Evolutionary conservation across 306 rosid genomes (phyloP).

Genomic region (Lagenaria siceraria): DNA sequence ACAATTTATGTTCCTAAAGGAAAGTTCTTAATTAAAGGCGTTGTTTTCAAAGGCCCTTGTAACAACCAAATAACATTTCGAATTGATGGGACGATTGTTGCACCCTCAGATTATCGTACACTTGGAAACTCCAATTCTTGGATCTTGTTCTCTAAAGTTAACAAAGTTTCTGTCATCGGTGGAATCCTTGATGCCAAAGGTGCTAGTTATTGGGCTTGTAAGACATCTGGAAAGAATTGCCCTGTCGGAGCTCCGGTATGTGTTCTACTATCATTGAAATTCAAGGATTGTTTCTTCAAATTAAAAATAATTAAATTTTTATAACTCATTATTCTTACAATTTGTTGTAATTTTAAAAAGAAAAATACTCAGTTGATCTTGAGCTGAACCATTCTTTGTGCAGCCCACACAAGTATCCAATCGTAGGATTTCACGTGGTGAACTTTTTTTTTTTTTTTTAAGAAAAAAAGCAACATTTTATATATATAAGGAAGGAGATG

Average conservation of each 20-base stretch:
- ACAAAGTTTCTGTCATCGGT: slow-evolving; percentile 22
- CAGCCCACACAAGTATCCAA: no score
- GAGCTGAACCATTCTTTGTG: no score
- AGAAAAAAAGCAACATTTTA: no score
- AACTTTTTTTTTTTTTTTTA: no score
- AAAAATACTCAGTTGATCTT: no score
- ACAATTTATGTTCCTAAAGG: slow-evolving; percentile 46
- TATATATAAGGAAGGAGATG: no score
- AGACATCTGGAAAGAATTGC: slow-evolving; percentile 30
- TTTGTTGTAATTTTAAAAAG: no score
- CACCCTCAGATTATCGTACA: slow-evolving; percentile 5
- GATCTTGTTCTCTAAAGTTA: slow-evolving; percentile 39
- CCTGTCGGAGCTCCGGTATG: slow-evolving; percentile 48
- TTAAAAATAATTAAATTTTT: no score
- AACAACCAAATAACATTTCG: slow-evolving; percentile 20
- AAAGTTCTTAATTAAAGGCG: slow-evolving; percentile 29
- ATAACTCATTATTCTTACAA: no score
- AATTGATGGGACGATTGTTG: slow-evolving; percentile 42
- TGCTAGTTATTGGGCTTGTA: neutral
- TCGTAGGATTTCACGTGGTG: no score
- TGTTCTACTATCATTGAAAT: neutral
- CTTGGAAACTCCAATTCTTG: slow-evolving; percentile 42
- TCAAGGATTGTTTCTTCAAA: no score
- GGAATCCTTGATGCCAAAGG: slow-evolving; percentile 34
- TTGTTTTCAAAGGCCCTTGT: slow-evolving; percentile 45